phyloP scores from a whole-genome alignment of 2,329 filamentous ascomycete species.

The Cryoendolithus antarcticus region DNA sequence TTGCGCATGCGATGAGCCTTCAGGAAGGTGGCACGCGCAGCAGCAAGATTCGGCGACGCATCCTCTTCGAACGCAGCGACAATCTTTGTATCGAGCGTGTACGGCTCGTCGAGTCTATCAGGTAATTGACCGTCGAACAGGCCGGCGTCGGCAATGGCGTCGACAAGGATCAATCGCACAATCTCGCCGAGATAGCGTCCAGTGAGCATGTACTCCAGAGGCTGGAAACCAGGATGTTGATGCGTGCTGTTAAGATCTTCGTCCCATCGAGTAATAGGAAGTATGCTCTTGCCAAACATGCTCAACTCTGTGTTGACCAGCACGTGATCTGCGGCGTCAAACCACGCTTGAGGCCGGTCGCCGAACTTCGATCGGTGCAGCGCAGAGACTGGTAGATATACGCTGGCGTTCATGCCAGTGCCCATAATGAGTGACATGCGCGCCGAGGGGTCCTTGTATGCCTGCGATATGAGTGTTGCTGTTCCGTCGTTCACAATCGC shows the following conservation, averaged over 20 bases:
- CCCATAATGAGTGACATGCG: constrained; percentile 53
- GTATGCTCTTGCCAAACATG: constrained; percentile 50
- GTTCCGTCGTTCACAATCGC: constrained; percentile 54
- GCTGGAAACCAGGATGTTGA: constrained; percentile 49
- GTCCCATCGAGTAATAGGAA: constrained; percentile 50
- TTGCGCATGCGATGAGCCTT: constrained; percentile 37
- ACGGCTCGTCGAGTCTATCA: constrained; percentile 40
- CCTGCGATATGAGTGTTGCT: constrained; percentile 48
- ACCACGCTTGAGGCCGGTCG: constrained; percentile 41
- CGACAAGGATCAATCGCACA: constrained; percentile 46
- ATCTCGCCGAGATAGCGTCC: constrained; percentile 54
- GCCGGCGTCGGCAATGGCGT: constrained; percentile 43
- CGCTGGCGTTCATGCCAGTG: constrained; percentile 53
- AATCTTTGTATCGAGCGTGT: constrained; percentile 47
- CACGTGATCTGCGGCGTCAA: constrained; percentile 45
- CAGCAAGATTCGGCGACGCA: constrained; percentile 25
- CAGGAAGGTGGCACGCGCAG: constrained; percentile 36
- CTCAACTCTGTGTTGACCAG: constrained; percentile 55
- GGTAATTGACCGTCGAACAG: constrained; percentile 47
- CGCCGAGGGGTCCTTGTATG: constrained; percentile 48
- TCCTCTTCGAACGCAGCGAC: constrained; percentile 46
- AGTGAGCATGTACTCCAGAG: constrained; percentile 51
- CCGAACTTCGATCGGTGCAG: constrained; percentile 46
- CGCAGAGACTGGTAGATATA: constrained; percentile 44
- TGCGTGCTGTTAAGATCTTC: constrained; percentile 46